Conservation (phyloP, 1,284 basidiomycete species). For the Puccinia novopanici region DNA sequence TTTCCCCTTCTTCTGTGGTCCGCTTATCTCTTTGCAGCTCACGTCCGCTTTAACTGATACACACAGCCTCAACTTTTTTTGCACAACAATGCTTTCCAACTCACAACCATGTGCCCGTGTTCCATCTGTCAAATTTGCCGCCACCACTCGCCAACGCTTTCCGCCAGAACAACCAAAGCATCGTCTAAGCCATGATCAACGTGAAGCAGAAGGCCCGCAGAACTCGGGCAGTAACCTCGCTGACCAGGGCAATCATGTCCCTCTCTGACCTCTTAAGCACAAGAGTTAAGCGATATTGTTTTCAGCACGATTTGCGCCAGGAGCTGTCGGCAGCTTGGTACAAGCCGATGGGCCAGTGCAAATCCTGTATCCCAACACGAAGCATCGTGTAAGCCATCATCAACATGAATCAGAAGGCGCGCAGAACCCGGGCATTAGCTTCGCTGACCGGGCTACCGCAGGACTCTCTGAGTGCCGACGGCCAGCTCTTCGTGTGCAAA, state of each 20-base stretch:
- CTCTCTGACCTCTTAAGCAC: no score
- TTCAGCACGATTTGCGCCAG: no score
- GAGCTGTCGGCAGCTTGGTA: no score
- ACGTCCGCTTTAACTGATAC: background rate
- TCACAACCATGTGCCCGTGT: background rate
- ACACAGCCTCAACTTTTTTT: background rate
- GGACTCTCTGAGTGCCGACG: no score
- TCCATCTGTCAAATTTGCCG: background rate
- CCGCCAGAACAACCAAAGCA: background rate
- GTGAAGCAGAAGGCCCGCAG: background rate
- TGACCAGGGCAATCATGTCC: background rate
- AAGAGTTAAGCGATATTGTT: no score
- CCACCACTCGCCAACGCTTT: background rate
- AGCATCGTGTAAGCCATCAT: no score
- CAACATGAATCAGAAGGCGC: no score
- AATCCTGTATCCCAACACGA: no score
- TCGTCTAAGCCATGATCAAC: background rate
- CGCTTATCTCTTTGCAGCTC: background rate
- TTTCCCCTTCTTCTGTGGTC: no score
- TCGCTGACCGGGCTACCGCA: no score
- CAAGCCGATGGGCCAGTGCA: background rate
- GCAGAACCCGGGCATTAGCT: no score
- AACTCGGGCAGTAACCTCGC: background rate
- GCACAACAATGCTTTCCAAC: constrained; percentile 3
- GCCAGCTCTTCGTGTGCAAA: background rate